Percentiles rank a stretch among this genome's conserved stretches.
Evolutionary conservation across 164 flowering plant species (phyloP).

Genomic region (Liquidambar formosana): DNA sequence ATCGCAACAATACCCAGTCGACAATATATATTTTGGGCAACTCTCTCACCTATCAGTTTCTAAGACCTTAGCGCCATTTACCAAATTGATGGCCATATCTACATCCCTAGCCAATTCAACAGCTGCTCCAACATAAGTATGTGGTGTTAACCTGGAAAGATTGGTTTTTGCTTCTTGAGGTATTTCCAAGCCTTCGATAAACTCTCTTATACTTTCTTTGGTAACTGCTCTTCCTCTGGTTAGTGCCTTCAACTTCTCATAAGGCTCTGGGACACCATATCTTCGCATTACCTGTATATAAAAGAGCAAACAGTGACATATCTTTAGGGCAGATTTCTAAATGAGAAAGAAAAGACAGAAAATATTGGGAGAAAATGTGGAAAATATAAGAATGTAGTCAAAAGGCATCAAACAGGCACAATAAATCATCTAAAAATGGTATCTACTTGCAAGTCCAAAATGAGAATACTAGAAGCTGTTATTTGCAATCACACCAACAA

Average conservation of each 20-base stretch:
- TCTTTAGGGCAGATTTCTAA: too few species aligned
- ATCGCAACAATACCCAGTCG: too few species aligned
- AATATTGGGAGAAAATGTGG: too few species aligned
- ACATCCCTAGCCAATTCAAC: constrained; percentile 51
- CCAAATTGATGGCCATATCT: constrained; percentile 30
- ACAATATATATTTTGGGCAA: neutral
- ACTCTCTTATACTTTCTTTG: constrained; percentile 67
- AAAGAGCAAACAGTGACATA: neutral
- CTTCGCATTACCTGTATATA: constrained; percentile 83
- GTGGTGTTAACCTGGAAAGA: constrained; percentile 75
- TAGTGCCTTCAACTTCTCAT: constrained; percentile 92
- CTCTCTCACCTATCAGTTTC: neutral
- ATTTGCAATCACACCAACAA: too few species aligned
- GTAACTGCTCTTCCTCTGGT: constrained; percentile 89
- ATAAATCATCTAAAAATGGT: too few species aligned
- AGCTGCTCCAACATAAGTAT: constrained; percentile 75
- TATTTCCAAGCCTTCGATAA: constrained; percentile 68
- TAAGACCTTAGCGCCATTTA: constrained; percentile 21
- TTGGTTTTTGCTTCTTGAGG: constrained; percentile 61
- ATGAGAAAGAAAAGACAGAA: too few species aligned
- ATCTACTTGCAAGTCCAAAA: too few species aligned
- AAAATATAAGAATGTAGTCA: too few species aligned
- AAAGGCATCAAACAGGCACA: too few species aligned
- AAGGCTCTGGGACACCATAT: constrained; percentile 91
- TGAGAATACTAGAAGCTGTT: too few species aligned